These are phyloP conservation scores for Lachancea meyersii DNA, from an alignment of 805 yeast genomes.

Conservation along the genomic window DNA sequence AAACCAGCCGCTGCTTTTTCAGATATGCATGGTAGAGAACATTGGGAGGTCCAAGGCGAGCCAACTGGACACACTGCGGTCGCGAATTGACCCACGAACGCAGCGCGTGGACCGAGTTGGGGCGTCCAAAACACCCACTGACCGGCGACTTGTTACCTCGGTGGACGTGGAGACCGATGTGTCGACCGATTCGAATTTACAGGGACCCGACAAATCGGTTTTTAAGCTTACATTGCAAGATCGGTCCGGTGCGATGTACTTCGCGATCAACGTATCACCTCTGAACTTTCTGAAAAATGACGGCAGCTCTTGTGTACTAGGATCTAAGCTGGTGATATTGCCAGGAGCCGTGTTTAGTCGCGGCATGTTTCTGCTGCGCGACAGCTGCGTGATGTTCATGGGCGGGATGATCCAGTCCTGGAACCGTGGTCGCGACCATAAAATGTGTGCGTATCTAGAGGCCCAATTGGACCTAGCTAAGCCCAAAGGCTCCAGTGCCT, in stretches of 20 bases:
- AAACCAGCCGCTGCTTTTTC: constrained; percentile 39
- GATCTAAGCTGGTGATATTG: constrained; percentile 50
- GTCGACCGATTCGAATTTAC: constrained; percentile 5
- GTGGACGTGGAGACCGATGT: constrained; percentile 8
- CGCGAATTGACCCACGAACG: constrained; percentile 49
- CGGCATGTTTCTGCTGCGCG: constrained; percentile 39
- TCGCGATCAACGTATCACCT: constrained; percentile 53
- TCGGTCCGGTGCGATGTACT: constrained; percentile 42
- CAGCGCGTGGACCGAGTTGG: constrained; percentile 52
- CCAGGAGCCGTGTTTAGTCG: constrained; percentile 42
- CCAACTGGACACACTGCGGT: constrained; percentile 51
- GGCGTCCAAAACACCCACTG: constrained; percentile 15
- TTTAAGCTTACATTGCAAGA: constrained; percentile 58
- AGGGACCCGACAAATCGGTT: constrained; percentile 14
- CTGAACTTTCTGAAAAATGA: constrained; percentile 40
- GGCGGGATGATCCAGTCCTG: constrained; percentile 38
- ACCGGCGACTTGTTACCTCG: constrained; percentile 4
- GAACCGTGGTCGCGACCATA: constrained; percentile 34
- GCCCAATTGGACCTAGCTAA: constrained; percentile 17
- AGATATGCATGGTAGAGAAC: constrained; percentile 51
- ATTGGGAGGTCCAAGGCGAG: constrained; percentile 43
- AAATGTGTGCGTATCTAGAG: constrained; percentile 29
- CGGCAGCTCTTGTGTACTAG: constrained; percentile 42
- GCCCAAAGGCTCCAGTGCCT: not conserved
- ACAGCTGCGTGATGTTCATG: constrained; percentile 27